A percentile compares a stretch with the other conserved stretches of the same genome.
These are phyloP conservation scores for Kwoniella sp. DNA, from an alignment of 768 basidiomycete genomes.

Conservation along the genomic window DNA sequence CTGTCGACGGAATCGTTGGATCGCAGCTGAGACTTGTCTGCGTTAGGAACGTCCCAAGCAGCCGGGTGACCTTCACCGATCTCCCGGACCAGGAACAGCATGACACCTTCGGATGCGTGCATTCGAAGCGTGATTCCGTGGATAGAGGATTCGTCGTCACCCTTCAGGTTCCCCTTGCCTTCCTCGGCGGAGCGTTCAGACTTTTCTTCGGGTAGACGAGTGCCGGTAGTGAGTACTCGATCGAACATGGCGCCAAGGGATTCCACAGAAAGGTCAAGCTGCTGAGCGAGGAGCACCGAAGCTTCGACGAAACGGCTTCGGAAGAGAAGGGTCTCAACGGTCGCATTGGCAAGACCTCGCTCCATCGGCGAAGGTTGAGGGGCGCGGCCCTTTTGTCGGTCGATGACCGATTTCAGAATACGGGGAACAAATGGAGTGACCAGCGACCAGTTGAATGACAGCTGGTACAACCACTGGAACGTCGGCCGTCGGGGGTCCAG, in stretches of 20 bases:
- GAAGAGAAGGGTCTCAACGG: slow-evolving; percentile 30
- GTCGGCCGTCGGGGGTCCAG: slow-evolving; percentile 48
- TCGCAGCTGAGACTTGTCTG: slow-evolving; percentile 15
- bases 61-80: slow-evolving; percentile 30
- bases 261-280: slow-evolving; percentile 45
- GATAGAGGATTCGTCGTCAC: slow-evolving; percentile 37
- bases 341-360: slow-evolving; percentile 3
- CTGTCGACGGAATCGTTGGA: slow-evolving; percentile 39
- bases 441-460: slow-evolving; percentile 49
- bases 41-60: slow-evolving; percentile 21
- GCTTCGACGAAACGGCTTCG: slow-evolving; percentile 48
- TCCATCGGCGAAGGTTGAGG: slow-evolving; percentile 10
- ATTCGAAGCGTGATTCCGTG: slow-evolving; percentile 43
- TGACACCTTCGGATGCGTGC: slow-evolving; percentile 46
- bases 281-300: slow-evolving; percentile 43
- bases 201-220: slow-evolving; percentile 16
- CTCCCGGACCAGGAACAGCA: slow-evolving; percentile 50
- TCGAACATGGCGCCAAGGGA: slow-evolving; percentile 50
- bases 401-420: slow-evolving; percentile 33
- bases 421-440: slow-evolving; percentile 47
- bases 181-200: slow-evolving; percentile 19
- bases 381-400: slow-evolving; percentile 20
- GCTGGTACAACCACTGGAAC: slow-evolving; percentile 51
- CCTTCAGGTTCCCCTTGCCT: slow-evolving; percentile 5
- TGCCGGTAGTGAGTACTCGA: slow-evolving; percentile 47